Base-by-base conservation (phyloP, 1,139 yeast genomes). In the Suhomyces chickasaworum region DNA sequence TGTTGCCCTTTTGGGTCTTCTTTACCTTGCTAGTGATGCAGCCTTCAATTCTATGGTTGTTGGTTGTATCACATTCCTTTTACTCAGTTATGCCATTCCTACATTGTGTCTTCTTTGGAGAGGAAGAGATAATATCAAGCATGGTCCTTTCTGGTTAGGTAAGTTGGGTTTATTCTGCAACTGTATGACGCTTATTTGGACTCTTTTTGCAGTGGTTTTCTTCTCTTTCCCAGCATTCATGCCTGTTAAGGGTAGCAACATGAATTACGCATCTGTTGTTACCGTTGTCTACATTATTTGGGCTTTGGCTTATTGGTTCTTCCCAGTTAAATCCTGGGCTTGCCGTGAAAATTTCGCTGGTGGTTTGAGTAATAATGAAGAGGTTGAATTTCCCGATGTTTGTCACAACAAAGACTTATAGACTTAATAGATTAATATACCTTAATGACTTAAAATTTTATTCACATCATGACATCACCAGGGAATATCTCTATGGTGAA, bases 211-310 rank as follows among this genome's bases (percentile, higher is more conserved):
- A 13, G 60, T 80, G 44, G 82, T 83, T 5, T 78, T 85, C 63
- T 83, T 81, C 66, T 79, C 86, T 30, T 83, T 86, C 68, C 93
- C 93, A 41, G 73, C 82, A 37, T 68, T 68, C 41, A 75, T 81
- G 75, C 91, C 91, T 1, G 89, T 78, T 2, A 73, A 78, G 3
- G 78, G 75, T 33, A 77, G 77, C 44, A 75, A 77, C 55, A 84
- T 86, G 87, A 86, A 86, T 67, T 86, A 85, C 60, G 86, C 85
- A 27, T 72, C 81, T n/a, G 89, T 77, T 7, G 86, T 84, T 17
- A 70, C 83, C 51, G 84, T 69, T 1, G 80, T 81, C 21, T 81
- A 80, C 60, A 64, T 79, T 13, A 50, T 78, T 3, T 81, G 80
- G 64, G 72, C 83, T 8, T 52, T 84, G 41, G 65, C 71, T 5